Conservation (phyloP, 148 eudicot genomes). For the Euryodendron excelsum region DNA sequence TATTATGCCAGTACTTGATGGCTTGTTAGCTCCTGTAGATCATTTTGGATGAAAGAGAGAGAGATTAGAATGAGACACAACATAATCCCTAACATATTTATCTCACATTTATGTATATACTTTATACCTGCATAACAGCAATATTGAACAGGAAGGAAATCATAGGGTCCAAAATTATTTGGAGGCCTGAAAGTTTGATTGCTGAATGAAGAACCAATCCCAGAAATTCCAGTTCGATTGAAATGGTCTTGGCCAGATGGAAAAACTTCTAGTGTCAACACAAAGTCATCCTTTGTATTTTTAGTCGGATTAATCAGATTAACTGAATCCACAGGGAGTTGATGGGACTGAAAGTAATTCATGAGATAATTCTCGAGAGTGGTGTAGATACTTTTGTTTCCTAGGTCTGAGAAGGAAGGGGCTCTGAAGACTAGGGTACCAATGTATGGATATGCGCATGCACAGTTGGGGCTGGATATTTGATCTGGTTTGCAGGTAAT, state of each 20-base stretch:
- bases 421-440: conserved; percentile 60
- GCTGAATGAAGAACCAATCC: conserved; percentile 52
- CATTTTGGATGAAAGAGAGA: conserved; percentile 8
- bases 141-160: conserved; percentile 42
- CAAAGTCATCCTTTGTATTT: conserved; percentile 40
- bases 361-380: conserved; percentile 40
- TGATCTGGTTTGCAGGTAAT: conserved; percentile 34
- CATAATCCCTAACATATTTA: background rate
- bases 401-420: conserved; percentile 56
- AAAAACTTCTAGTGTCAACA: conserved; percentile 48
- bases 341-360: conserved; percentile 10
- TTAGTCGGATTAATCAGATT: conserved; percentile 43
- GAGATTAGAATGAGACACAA: background rate
- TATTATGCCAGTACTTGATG: conserved; percentile 33
- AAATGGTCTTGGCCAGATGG: conserved; percentile 50
- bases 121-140: conserved; percentile 36
- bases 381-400: conserved; percentile 26
- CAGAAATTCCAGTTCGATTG: conserved; percentile 50
- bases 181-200: conserved; percentile 69
- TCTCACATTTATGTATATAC: background rate
- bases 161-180: conserved; percentile 54
- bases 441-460: conserved; percentile 66
- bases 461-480: conserved; percentile 64
- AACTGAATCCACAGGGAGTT: conserved; percentile 66
- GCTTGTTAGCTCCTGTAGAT: conserved; percentile 23